Conservation (phyloP, 257 asterid genomes). For the Cordia subcordata region DNA sequence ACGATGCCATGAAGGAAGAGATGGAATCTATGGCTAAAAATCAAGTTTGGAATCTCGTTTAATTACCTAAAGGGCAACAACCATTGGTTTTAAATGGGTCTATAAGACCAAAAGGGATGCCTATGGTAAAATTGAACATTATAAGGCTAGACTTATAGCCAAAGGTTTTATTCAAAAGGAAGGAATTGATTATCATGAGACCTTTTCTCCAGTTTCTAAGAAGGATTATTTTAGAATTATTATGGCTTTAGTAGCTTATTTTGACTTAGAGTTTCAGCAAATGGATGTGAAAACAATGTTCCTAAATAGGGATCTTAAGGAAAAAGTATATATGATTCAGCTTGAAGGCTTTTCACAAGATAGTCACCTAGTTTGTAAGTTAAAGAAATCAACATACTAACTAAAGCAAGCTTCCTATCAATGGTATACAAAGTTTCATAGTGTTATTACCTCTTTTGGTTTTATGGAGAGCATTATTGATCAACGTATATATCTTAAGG, state of each 20-base stretch:
- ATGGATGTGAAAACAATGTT: too few species aligned
- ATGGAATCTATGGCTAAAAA: background rate
- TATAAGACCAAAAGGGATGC: slow-evolving; percentile 6
- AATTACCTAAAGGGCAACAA: too few species aligned
- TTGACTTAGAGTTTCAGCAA: too few species aligned
- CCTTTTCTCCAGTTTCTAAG: background rate
- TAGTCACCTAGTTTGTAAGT: background rate
- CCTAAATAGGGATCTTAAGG: background rate
- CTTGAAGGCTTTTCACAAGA: background rate
- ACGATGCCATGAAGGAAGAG: too few species aligned
- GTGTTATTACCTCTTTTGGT: background rate
- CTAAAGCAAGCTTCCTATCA: slow-evolving; percentile 1
- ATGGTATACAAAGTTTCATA: background rate
- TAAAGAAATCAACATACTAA: slow-evolving; percentile 4
- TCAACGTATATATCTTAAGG: background rate
- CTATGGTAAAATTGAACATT: background rate
- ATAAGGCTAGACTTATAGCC: background rate
- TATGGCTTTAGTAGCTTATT: too few species aligned
- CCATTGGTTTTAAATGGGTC: background rate
- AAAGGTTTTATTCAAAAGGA: background rate
- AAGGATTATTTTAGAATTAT: too few species aligned
- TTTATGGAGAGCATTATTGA: slow-evolving; percentile 1
- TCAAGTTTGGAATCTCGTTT: background rate
- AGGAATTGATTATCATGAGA: background rate
- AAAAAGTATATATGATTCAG: slow-evolving; percentile 1